Base-by-base conservation (phyloP, 257 asterid species). In the Penstemon davidsonii region DNA sequence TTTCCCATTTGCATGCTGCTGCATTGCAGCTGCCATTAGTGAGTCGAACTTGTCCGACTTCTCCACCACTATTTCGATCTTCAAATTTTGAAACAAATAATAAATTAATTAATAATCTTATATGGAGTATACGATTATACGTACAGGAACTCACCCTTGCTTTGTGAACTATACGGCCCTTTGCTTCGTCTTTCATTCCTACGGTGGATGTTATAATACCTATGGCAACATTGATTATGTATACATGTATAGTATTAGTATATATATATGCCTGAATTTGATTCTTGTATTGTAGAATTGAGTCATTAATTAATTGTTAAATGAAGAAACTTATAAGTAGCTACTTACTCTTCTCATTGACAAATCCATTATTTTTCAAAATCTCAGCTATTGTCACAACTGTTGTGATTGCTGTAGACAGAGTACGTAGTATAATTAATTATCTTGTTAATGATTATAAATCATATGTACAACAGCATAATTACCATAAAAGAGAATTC, bases 341-440 rank as follows among this genome's bases (percentile, higher is more conserved):
- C 56, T 62, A 56, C 85, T 65, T 87, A 91, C 98, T 86, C 80
- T 91, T 91, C 82, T 85, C 96, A 18, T 73, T 79, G 4, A 91
- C 98, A 56, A 87, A 89, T 50, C 98, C 98, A 76, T 85, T 86
- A 47, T 89, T 89, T 88, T 91, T 91, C 69, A 91, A 79, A 72
- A 91, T 91, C 81, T 91, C 96, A 39, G 96, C 85, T 51, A 91
- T 84, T 40, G 98, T 91, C 40, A 91, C 98, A 25, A 91, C 98
- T 46, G 96, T 89, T 42, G 98, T 91, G 77, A 91, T 91, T 9
- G 98, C 98, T 91, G 88, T 53, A 68, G 33, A 25, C 33, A 25
- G 33, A 25, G 33, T 25, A 25, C 33, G 33, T 25, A 25, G 33
- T 25, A 25, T 25, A 25, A 1, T 25, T 25, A 25, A 25, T 25